phyloP scores from a whole-genome alignment of 1,284 basidiomycete genomes.

The Boletus semigastroideus region DNA sequence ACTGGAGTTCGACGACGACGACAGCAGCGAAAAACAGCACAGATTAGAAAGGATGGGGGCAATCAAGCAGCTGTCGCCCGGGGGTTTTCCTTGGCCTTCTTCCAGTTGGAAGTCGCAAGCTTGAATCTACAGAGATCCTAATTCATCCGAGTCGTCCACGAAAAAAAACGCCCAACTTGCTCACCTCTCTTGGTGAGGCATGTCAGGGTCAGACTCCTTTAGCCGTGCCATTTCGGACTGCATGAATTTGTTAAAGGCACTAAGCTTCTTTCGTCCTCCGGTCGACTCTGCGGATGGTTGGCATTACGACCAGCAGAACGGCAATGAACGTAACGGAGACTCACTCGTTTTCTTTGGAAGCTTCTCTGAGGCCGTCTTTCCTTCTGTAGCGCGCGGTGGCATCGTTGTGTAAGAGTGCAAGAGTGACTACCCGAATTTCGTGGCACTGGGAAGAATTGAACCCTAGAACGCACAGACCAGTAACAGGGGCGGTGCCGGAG shows the following conservation, averaged over 20 bases:
- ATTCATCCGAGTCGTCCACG: constrained; percentile 5
- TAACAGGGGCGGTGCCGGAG: constrained; percentile 31
- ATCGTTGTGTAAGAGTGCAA: constrained; percentile 20
- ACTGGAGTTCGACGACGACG: too few species aligned
- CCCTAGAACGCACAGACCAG: constrained; percentile 30
- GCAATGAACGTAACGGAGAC: constrained; percentile 11
- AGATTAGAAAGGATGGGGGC: constrained; percentile 3
- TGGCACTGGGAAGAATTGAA: constrained; percentile 10
- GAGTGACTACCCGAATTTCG: constrained; percentile 9
- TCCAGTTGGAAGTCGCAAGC: constrained; percentile 73
- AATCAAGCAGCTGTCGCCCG: constrained; percentile 36
- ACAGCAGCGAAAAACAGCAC: neutral
- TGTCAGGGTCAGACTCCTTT: constrained; percentile 68
- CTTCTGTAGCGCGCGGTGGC: constrained; percentile 32
- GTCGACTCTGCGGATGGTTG: constrained; percentile 37
- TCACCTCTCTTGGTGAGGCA: constrained; percentile 71
- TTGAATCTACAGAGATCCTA: constrained; percentile 55
- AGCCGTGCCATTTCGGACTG: constrained; percentile 73
- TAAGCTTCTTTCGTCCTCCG: constrained; percentile 53
- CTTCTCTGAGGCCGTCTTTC: constrained; percentile 32
- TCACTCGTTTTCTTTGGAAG: constrained; percentile 35
- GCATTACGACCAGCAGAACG: constrained; percentile 8
- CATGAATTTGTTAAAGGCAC: constrained; percentile 79
- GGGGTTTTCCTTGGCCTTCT: constrained; percentile 67
- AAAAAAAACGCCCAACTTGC: constrained; percentile 17